Conservation (phyloP, 2,329 filamentous ascomycete species). For the Cephalotrichum gorgonifer region DNA sequence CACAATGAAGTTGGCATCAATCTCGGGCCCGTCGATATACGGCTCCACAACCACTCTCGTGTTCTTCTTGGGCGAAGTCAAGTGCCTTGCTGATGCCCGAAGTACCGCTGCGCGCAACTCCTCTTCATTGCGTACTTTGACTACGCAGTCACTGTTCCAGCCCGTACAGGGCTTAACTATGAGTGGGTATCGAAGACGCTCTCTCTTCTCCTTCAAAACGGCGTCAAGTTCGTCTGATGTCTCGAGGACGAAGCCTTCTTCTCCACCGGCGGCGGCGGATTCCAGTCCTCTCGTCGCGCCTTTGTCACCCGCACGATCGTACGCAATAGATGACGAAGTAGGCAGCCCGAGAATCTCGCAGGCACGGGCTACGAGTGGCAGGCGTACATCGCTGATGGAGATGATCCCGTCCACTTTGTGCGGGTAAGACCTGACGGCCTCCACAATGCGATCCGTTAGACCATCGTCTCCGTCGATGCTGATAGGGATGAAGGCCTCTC, state of each 20-base stretch:
- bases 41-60: slow-evolving; percentile 23
- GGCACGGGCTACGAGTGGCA: slow-evolving; percentile 18
- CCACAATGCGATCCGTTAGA: slow-evolving; percentile 17
- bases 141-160: slow-evolving; percentile 20
- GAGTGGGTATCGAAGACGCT: slow-evolving; percentile 14
- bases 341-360: slow-evolving; percentile 19
- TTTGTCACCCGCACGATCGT: slow-evolving; percentile 19
- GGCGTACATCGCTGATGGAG: slow-evolving; percentile 20
- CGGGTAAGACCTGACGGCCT: slow-evolving; percentile 14
- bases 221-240: slow-evolving; percentile 10
- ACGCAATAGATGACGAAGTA: slow-evolving; percentile 17
- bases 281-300: slow-evolving; percentile 15
- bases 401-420: slow-evolving; percentile 23
- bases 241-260: slow-evolving; percentile 9
- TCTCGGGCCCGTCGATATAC: slow-evolving; percentile 28
- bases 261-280: slow-evolving; percentile 3
- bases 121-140: slow-evolving; percentile 15
- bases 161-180: slow-evolving; percentile 26
- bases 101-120: slow-evolving; percentile 16
- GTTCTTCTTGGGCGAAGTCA: slow-evolving; percentile 9
- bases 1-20: slow-evolving; percentile 29
- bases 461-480: slow-evolving; percentile 16
- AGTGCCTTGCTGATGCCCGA: slow-evolving; percentile 9
- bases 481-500: slow-evolving; percentile 21
- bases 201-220: slow-evolving; percentile 1